Conservation (phyloP, 495 filamentous ascomycete genomes). For the Lepraria neglecta region DNA sequence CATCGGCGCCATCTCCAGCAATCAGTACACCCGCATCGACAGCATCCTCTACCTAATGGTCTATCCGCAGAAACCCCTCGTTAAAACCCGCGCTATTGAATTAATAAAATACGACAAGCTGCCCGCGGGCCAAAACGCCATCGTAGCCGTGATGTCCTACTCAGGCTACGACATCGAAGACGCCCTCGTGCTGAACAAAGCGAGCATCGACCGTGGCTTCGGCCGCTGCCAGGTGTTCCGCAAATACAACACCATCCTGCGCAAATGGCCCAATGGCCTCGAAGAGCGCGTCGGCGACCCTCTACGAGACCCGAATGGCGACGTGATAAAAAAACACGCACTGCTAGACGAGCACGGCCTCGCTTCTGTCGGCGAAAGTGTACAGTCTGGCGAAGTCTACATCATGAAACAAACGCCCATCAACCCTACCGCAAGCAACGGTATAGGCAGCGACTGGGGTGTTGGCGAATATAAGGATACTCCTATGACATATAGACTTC, state of each 20-base stretch:
- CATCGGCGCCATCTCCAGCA: constrained; percentile 94
- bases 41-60: constrained; percentile 94
- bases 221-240: constrained; percentile 94
- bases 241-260: constrained; percentile 71
- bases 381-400: constrained; percentile 70
- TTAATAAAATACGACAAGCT: constrained; percentile 96
- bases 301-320: constrained; percentile 53
- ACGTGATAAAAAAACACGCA: constrained; percentile 62
- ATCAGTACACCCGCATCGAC: constrained; percentile 93
- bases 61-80: constrained; percentile 96
- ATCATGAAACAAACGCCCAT: constrained; percentile 79
- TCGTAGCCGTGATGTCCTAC: constrained; percentile 97
- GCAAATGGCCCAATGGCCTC: constrained; percentile 73
- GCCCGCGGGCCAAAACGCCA: constrained; percentile 92
- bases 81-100: constrained; percentile 93
- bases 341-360: constrained; percentile 74
- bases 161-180: constrained; percentile 99
- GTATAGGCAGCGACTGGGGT: constrained; percentile 57
- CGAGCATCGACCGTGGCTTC: constrained; percentile 86
- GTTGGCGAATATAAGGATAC: constrained; percentile 56
- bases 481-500: constrained; percentile 72
- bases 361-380: constrained; percentile 69
- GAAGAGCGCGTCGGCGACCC: constrained; percentile 63
- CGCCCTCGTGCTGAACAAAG: constrained; percentile 93
- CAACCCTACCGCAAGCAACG: constrained; percentile 56